Evolutionary conservation across 441 rosid genomes (phyloP), one percentile per base, ranked within the genome.

Genomic region (Biscutella laevigata): DNA sequence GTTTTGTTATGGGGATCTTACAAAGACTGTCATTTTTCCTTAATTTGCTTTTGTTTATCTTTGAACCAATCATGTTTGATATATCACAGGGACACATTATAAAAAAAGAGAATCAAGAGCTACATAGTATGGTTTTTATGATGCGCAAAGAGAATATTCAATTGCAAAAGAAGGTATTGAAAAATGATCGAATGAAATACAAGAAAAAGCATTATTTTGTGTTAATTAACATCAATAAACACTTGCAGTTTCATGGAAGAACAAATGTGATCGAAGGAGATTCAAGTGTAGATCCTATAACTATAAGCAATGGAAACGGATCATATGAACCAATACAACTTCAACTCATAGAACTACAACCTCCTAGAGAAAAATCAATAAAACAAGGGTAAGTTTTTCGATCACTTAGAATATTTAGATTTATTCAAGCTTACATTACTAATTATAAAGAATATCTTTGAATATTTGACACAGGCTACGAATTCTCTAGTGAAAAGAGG

Each of bases 81-180:
- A n/a, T 20, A 39, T 61, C 70, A 57, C 76, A 88, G 98, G 95
- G 86, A 64, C 62, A 75, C 33, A 73, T 69, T 52, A 61, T 77
- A 62, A 80, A 76, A 64, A 78, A 79, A 56, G 95, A 92, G 71
- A 86, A 86, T 30, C 61, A 70, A 8, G 82, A 86, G 64, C 78
- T 91, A 50, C 68, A 74, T 42, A 76, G 66, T 67, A 83, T 78
- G 73, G 62, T 80, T 27, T 74, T 67, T 61, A 53, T 81, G 2
- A 55, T 76, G 43, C 47, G 49, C 44, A 77, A 68, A 69, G 95
- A 91, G 72, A 84, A 83, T 39, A 55, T 43, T 29, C 86, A 69
- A 59, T 71, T 86, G 51, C 73, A 67, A 48, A 81, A 73, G 70
- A 77, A 88, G n/a, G n/a, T n/a, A n/a, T n/a, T n/a, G n/a, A n/a